Percentiles rank a stretch among this genome's conserved stretches.
phyloP scores from a whole-genome alignment of 257 asterid species.

The Solanum verrucosum region DNA sequence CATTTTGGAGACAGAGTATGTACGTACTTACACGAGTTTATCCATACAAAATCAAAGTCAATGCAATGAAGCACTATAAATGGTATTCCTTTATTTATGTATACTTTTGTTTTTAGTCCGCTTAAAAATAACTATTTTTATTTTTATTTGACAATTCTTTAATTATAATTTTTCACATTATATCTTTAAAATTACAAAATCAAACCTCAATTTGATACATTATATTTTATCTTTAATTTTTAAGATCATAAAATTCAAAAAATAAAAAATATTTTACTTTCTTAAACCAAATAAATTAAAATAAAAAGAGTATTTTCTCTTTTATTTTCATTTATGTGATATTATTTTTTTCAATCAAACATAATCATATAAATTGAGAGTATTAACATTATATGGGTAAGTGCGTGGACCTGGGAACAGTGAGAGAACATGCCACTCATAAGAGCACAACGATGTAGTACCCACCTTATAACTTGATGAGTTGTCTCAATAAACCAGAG shows the following conservation, averaged over 20 bases:
- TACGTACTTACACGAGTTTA: neutral
- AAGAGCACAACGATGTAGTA: constrained; percentile 1
- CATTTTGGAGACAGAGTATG: neutral
- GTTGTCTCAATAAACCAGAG: neutral
- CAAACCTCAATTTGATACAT: too few relatives aligned
- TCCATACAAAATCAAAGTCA: neutral
- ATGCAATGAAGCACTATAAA: neutral
- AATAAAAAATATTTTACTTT: too few relatives aligned
- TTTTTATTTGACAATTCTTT: too few relatives aligned
- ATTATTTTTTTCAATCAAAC: neutral
- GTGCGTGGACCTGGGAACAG: constrained; percentile 10
- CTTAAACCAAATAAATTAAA: neutral
- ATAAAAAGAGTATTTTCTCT: too few relatives aligned
- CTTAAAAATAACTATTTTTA: too few relatives aligned
- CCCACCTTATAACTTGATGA: neutral
- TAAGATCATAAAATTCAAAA: neutral
- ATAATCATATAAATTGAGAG: neutral
- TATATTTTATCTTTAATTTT: too few relatives aligned
- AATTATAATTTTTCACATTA: too few relatives aligned
- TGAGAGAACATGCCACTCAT: constrained; percentile 8
- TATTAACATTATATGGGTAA: neutral
- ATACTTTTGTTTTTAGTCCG: too few relatives aligned
- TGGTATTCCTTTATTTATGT: neutral
- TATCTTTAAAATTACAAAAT: too few relatives aligned
- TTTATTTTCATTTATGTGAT: neutral